These are phyloP conservation scores for Suhomyces canberraensis DNA, from an alignment of 805 yeast genomes.

Conservation along the genomic window DNA sequence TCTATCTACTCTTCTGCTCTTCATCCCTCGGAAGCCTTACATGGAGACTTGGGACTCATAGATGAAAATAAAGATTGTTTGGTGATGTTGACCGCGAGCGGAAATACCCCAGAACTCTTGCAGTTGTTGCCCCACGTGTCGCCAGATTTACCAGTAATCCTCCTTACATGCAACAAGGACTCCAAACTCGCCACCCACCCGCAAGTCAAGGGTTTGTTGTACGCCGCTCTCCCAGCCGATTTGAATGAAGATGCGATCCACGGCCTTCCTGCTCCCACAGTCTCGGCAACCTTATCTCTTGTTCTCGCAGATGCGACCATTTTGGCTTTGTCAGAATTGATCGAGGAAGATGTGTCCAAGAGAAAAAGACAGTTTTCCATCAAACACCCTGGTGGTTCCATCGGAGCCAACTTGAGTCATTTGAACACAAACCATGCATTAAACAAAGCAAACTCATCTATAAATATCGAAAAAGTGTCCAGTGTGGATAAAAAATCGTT, in stretches of 20 bases:
- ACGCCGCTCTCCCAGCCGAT: slow-evolving; percentile 58
- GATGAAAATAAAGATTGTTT: slow-evolving; percentile 52
- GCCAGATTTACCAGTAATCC: slow-evolving; percentile 47
- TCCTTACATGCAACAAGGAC: slow-evolving; percentile 60
- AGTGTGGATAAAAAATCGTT: slow-evolving; percentile 9
- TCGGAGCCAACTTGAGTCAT: slow-evolving; percentile 53
- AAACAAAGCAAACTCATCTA: slow-evolving; percentile 1
- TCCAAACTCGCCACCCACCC: slow-evolving; percentile 53
- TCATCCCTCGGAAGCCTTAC: slow-evolving; percentile 87
- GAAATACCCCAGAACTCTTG: slow-evolving; percentile 75
- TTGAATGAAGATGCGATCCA: slow-evolving; percentile 61
- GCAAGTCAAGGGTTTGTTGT: slow-evolving; percentile 50
- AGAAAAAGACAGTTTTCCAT: slow-evolving; percentile 60
- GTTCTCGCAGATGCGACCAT: slow-evolving; percentile 77
- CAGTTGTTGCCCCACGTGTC: slow-evolving; percentile 58
- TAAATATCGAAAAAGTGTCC: background rate
- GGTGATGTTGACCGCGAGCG: slow-evolving; percentile 72
- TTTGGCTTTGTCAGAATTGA: slow-evolving; percentile 67
- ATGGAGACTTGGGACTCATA: slow-evolving; percentile 82
- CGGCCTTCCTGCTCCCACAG: slow-evolving; percentile 86
- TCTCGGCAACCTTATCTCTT: slow-evolving; percentile 73
- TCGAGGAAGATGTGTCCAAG: slow-evolving; percentile 51
- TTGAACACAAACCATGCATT: slow-evolving; percentile 25
- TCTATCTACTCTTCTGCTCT: slow-evolving; percentile 63
- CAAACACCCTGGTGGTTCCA: slow-evolving; percentile 90